These are phyloP conservation scores for Mortierella claussenii DNA, from an alignment of 192 early-diverging fungal species.

Conservation along the genomic window DNA sequence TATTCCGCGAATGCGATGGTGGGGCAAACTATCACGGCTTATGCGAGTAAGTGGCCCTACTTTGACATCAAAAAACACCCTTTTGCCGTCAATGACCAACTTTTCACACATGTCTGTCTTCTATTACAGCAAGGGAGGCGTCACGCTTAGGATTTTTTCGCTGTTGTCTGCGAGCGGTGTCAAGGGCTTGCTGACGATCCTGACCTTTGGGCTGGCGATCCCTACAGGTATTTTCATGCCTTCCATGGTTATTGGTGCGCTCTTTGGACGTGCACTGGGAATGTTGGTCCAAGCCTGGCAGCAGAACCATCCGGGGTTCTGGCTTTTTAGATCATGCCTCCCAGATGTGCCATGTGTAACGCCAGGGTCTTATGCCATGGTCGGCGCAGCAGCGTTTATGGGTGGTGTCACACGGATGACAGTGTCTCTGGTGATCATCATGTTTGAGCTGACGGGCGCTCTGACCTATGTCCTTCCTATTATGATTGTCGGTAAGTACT, in stretches of 20 bases:
- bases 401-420: slow-evolving; percentile 92
- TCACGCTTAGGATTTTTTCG: slow-evolving; percentile 57
- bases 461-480: slow-evolving; percentile 95
- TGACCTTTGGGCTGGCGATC: slow-evolving; percentile 80
- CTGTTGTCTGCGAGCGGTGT: slow-evolving; percentile 70
- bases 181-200: slow-evolving; percentile 70
- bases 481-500: slow-evolving; percentile 76
- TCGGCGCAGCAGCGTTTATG: slow-evolving; percentile 86
- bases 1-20: slow-evolving; percentile 90
- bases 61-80: too few relatives aligned
- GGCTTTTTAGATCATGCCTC: slow-evolving; percentile 71
- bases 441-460: slow-evolving; percentile 99
- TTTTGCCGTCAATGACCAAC: too few relatives aligned
- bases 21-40: slow-evolving; percentile 60
- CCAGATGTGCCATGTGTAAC: slow-evolving; percentile 88
- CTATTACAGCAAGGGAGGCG: slow-evolving; percentile 45
- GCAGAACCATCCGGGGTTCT: slow-evolving; percentile 65
- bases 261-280: slow-evolving; percentile 93
- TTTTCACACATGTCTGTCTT: too few relatives aligned
- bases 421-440: slow-evolving; percentile 93
- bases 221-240: slow-evolving; percentile 89
- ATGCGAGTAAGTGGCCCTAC: slow-evolving; percentile 60
- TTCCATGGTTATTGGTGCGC: slow-evolving; percentile 89
- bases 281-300: slow-evolving; percentile 85
- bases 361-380: slow-evolving; percentile 84